Evolutionary conservation across 768 basidiomycete genomes (phyloP), one percentile per base, ranked within the genome.

Genomic region (Auriculariales sp.): DNA sequence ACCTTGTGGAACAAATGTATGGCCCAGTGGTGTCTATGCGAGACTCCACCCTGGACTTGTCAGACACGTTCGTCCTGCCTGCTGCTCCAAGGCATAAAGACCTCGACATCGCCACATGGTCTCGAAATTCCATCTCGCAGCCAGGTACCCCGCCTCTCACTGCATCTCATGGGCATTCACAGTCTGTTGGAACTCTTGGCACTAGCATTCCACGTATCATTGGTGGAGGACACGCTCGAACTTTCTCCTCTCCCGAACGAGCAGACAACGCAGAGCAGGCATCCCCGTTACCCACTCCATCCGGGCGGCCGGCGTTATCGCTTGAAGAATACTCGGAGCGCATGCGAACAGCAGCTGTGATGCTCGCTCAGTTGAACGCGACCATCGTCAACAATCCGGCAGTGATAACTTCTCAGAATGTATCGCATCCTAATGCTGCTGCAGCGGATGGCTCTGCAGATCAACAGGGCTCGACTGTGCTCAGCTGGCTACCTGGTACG

Each of bases 321-420:
- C 69, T 99, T 22, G 94, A 99, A 57, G 94, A 99, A 56, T 99
- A 99, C 66, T 94, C 94, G 1, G 91, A 97, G 56, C 79, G 95
- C 47, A 99, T 99, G 95, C 80, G 90, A 6, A 95, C 92, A 9
- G 95, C 95, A 9, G 95, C 95, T 9, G 83, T 98, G 54, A 97
- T 99, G 95, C 80, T 99, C 27, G 82, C 95, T 1, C 95, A 99
- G 64, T 74, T 99, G 45, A 95, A 92, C 58, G 82, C 90, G 1
- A 88, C 74, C 58, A 71, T 84, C 47, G 68, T 75, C 56, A 29
- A 39, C 56, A 50, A 52, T 1, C 5, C 56, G 57, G 2, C 52
- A 58, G 46, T 59, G 57, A 9, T 66, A 63, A 65, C 55, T 66
- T 49, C 47, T 49, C 31, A 35, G 11, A 24, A 44, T 50, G 47